Evolutionary conservation across 305 asterid species (phyloP).

Genomic region (Ilex paraguariensis): DNA sequence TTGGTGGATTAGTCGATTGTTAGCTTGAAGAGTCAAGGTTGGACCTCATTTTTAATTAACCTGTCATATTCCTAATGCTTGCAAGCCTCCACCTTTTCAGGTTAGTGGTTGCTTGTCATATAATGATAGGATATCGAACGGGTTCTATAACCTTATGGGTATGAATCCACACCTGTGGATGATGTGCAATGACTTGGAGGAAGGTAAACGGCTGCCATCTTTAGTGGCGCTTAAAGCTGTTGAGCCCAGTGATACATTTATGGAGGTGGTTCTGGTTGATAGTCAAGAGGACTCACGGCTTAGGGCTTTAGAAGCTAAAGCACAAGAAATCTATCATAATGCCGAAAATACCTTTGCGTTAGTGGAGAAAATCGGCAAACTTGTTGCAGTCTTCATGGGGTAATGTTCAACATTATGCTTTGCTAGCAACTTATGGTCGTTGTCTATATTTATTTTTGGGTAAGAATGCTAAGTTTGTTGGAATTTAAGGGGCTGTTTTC

Average conservation of each 20-base stretch:
- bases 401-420: constrained; percentile 21
- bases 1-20: background rate
- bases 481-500: constrained; percentile 79
- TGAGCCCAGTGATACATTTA: constrained; percentile 54
- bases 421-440: constrained; percentile 5
- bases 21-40: background rate
- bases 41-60: background rate
- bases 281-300: constrained; percentile 73
- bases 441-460: constrained; percentile 1
- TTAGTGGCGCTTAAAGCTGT: constrained; percentile 55
- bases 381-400: constrained; percentile 95
- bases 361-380: constrained; percentile 86
- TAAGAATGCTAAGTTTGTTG: constrained; percentile 21
- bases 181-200: constrained; percentile 76
- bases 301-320: constrained; percentile 91
- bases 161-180: constrained; percentile 89
- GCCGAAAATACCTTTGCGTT: constrained; percentile 60
- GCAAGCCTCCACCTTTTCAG: constrained; percentile 25
- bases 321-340: constrained; percentile 71
- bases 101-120: constrained; percentile 85
- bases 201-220: constrained; percentile 69
- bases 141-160: constrained; percentile 83
- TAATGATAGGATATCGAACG: constrained; percentile 76
- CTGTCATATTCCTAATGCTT: background rate
- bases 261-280: constrained; percentile 87